phyloP scores from a whole-genome alignment of 306 rosid species.

The Ormosia emarginata region DNA sequence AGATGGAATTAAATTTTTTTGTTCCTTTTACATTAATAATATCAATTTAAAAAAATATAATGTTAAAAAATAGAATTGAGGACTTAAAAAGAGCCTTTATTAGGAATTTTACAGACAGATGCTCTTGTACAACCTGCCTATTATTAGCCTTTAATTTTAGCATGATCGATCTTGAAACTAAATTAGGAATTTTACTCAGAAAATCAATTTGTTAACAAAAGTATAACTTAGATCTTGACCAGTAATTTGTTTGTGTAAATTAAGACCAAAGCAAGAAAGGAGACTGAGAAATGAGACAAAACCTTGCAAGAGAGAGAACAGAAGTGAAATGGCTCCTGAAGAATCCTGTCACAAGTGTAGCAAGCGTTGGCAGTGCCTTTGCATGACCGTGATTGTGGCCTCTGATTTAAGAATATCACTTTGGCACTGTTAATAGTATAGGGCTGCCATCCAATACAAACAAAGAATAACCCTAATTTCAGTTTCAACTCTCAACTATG shows the following conservation, averaged over 20 bases:
- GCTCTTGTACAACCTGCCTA: background rate
- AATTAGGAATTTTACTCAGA: background rate
- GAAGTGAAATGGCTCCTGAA: conserved; percentile 87
- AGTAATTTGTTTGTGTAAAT: background rate
- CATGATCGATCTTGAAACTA: background rate
- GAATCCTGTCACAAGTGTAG: conserved; percentile 88
- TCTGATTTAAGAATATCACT: conserved; percentile 88
- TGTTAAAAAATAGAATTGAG: background rate
- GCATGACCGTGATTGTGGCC: conserved; percentile 83
- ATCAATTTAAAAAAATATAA: background rate
- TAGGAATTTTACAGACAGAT: background rate
- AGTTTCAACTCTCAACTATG: background rate
- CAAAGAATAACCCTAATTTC: conserved; percentile 14
- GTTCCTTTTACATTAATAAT: background rate
- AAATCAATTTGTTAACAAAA: background rate
- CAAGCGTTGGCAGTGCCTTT: conserved; percentile 75
- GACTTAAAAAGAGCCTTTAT: background rate
- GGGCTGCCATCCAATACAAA: conserved; percentile 54
- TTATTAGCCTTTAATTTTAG: background rate
- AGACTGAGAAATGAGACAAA: background rate
- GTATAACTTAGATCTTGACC: background rate
- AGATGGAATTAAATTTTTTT: background rate
- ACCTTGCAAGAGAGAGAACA: conserved; percentile 99
- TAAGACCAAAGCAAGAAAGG: background rate
- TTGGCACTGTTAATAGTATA: conserved; percentile 92